A percentile compares a stretch with the other conserved stretches of the same genome.
Evolutionary conservation across 306 rosid species (phyloP).

Genomic region (Rubus parviflorus): DNA sequence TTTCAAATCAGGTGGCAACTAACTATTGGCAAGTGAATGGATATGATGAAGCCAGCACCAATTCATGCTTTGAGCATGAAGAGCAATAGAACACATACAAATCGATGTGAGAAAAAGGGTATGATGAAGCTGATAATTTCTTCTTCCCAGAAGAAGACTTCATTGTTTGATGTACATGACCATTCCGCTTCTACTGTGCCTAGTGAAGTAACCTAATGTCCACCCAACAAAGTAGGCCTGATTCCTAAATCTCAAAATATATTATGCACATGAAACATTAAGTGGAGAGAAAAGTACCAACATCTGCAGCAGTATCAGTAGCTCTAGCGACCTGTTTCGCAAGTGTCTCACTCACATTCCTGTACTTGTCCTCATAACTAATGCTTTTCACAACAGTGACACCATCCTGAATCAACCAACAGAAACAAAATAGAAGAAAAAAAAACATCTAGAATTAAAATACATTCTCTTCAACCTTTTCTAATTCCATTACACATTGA

Average conservation of each 20-base stretch:
- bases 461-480: neutral
- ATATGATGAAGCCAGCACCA: neutral
- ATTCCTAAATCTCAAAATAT: neutral
- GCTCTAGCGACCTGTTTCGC: constrained; percentile 87
- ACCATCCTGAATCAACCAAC: constrained; percentile 62
- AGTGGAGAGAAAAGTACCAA: constrained; percentile 44
- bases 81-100: neutral
- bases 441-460: neutral
- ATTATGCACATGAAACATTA: neutral
- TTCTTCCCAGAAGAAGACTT: no score
- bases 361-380: constrained; percentile 60
- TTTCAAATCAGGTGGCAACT: neutral
- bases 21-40: neutral
- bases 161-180: neutral
- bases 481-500: neutral
- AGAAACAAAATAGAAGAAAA: neutral
- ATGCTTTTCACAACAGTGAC: constrained; percentile 86
- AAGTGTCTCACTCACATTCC: constrained; percentile 77
- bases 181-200: neutral
- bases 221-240: neutral
- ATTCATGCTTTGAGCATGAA: neutral
- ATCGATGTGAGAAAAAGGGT: no score
- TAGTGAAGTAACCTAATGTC: neutral
- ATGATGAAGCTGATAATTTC: no score
- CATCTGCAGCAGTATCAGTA: constrained; percentile 78